Evolutionary conservation across 495 filamentous ascomycete species (phyloP).

Genomic region (Neurospora sp.): DNA sequence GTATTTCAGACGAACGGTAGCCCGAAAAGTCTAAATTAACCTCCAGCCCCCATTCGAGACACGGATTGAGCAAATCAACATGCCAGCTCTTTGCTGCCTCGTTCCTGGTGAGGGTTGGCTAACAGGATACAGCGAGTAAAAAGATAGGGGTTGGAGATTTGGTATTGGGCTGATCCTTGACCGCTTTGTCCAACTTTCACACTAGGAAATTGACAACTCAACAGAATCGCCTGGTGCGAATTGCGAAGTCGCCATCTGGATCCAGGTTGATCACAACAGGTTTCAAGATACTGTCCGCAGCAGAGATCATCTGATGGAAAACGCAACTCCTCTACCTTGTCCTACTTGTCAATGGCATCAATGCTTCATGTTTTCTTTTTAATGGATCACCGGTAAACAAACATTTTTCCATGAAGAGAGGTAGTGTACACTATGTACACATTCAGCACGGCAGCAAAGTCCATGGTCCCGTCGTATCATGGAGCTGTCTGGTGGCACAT

Average conservation of each 20-base stretch:
- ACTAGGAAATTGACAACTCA: not conserved
- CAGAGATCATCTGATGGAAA: not conserved
- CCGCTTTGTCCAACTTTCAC: not conserved
- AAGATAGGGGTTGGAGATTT: not conserved
- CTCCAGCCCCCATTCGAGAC: not conserved
- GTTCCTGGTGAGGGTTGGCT: not conserved
- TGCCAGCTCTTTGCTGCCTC: not conserved
- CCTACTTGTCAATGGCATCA: not conserved
- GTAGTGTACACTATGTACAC: not conserved
- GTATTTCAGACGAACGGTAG: not conserved
- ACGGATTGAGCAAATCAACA: not conserved
- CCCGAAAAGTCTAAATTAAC: not conserved
- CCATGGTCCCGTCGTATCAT: not conserved
- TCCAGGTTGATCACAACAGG: not conserved
- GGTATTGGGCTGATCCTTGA: not conserved
- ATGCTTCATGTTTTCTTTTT: not conserved
- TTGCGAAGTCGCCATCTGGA: not conserved
- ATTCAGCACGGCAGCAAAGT: not conserved
- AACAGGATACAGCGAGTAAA: not conserved
- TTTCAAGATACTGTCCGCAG: not conserved
- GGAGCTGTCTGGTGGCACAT: not conserved
- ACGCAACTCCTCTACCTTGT: not conserved
- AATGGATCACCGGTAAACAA: not conserved
- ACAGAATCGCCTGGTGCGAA: not conserved
- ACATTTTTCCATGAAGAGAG: not conserved